Base-by-base conservation (phyloP, 1,284 basidiomycete genomes). In the Sanghuangporus sanghuang region DNA sequence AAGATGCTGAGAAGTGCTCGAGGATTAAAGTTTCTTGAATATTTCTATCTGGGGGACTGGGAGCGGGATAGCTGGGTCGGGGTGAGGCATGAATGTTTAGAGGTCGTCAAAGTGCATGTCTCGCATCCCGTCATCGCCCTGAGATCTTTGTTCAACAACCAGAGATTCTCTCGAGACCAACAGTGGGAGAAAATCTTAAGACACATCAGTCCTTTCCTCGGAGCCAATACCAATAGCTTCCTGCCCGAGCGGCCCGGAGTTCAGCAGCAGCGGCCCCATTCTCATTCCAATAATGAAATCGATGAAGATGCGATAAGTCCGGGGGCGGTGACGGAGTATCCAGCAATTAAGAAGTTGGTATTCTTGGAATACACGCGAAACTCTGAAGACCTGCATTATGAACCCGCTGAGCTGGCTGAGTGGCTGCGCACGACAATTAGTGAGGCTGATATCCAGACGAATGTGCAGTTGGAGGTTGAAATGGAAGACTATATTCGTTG, bases 21-120 rank as follows among this genome's bases (percentile, higher is more conserved):
- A 11, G 27, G 35, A 12, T 18, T 59, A 6, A 44, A 36, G 46
- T 4, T 27, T n/a, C 42, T 59, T 12, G 57, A 59, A 27, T 59
- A 59, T 18, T 59, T 40, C 23, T 59, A 48, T 48, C 18, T 59
- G 27, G 57, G 57, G 8, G 57, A 59, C 16, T 59, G 57, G 57
- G 57, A 59, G 8, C 18, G 16, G 39, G 8, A 9, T 9, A 48
- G 40, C 12, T 59, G 57, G 57, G n/a, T 12, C 14, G 39, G 40
- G 8, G 46, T 46, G 7, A 18, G 23, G 16, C 57, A 59, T 36
- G 21, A 7, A 18, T 27, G 42, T 59, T 35, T 59, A 3, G 42
- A 49, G 18, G 11, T 36, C 12, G 57, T 59, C 21, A 59, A 35
- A 36, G 46, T 59, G 12, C 46, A 49, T 18, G 39, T 48, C 14